Conservation (phyloP, 495 filamentous ascomycete genomes). For the Aspergillus carlsbadensis region DNA sequence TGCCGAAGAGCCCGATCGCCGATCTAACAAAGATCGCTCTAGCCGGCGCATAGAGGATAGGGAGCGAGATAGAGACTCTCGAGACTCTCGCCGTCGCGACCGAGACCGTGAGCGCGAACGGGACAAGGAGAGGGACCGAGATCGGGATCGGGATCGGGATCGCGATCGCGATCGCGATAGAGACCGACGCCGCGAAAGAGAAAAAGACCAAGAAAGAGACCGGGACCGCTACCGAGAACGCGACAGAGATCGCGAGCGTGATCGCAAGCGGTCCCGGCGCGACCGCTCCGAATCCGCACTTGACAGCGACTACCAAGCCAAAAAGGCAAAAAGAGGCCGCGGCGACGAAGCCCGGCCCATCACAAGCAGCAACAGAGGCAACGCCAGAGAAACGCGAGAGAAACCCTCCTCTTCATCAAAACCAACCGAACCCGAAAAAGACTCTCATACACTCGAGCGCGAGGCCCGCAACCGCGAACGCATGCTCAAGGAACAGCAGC, state of each 20-base stretch:
- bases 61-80: slow-evolving; percentile 22
- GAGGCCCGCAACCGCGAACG: slow-evolving; percentile 75
- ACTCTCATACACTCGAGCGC: slow-evolving; percentile 75
- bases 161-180: slow-evolving; percentile 39
- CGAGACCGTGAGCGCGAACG: slow-evolving; percentile 34
- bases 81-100: slow-evolving; percentile 34
- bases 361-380: slow-evolving; percentile 15
- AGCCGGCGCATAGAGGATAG: slow-evolving; percentile 41
- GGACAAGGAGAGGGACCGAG: slow-evolving; percentile 42
- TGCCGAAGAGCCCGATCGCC: slow-evolving; percentile 23
- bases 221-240: slow-evolving; percentile 45
- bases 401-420: slow-evolving; percentile 17
- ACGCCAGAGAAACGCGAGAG: slow-evolving; percentile 15
- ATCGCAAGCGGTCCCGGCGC: slow-evolving; percentile 55
- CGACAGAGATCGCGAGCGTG: slow-evolving; percentile 45
- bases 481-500: slow-evolving; percentile 73
- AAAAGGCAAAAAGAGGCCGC: slow-evolving; percentile 37
- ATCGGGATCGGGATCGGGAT: slow-evolving; percentile 43
- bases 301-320: slow-evolving; percentile 34
- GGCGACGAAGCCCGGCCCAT: slow-evolving; percentile 29
- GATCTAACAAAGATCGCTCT: slow-evolving; percentile 39
- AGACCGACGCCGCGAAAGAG: slow-evolving; percentile 44
- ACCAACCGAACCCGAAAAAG: slow-evolving; percentile 45
- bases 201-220: slow-evolving; percentile 45
- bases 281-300: slow-evolving; percentile 47